phyloP scores from a whole-genome alignment of 768 basidiomycete species.

The Porpolomopsis calyptriformis region DNA sequence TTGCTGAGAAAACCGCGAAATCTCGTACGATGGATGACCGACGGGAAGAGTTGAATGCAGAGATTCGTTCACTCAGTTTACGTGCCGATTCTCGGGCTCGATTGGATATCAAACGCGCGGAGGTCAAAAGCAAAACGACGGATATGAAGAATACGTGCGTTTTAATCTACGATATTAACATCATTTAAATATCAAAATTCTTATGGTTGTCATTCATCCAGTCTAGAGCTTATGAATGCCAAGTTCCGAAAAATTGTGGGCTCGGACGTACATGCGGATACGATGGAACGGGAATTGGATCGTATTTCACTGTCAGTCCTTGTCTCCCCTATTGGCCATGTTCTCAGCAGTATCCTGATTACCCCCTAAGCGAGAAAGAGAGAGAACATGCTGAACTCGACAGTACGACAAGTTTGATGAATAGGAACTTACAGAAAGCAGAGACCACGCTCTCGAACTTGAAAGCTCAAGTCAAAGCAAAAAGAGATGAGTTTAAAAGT shows the following conservation, averaged over 20 bases:
- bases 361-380: conserved; percentile 51
- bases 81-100: conserved; percentile 79
- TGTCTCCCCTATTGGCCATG: neutral
- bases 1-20: conserved; percentile 43
- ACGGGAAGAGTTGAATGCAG: conserved; percentile 58
- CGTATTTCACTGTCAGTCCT: conserved; percentile 42
- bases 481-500: conserved; percentile 52
- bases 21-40: conserved; percentile 55
- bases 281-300: conserved; percentile 68
- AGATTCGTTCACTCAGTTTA: conserved; percentile 57
- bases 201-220: no score
- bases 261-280: conserved; percentile 43
- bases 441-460: conserved; percentile 53
- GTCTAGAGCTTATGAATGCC: conserved; percentile 48
- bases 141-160: conserved; percentile 65
- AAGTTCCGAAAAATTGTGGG: conserved; percentile 62
- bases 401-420: conserved; percentile 33
- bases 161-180: no score
- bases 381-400: conserved; percentile 42
- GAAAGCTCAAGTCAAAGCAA: conserved; percentile 49
- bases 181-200: no score
- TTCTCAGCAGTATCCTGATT: neutral
- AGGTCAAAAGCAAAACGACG: conserved; percentile 49
- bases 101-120: conserved; percentile 61
- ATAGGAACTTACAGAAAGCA: conserved; percentile 48